These are phyloP conservation scores for Tubosaeta sp. DNA, from an alignment of 768 basidiomycete genomes.

Conservation along the genomic window DNA sequence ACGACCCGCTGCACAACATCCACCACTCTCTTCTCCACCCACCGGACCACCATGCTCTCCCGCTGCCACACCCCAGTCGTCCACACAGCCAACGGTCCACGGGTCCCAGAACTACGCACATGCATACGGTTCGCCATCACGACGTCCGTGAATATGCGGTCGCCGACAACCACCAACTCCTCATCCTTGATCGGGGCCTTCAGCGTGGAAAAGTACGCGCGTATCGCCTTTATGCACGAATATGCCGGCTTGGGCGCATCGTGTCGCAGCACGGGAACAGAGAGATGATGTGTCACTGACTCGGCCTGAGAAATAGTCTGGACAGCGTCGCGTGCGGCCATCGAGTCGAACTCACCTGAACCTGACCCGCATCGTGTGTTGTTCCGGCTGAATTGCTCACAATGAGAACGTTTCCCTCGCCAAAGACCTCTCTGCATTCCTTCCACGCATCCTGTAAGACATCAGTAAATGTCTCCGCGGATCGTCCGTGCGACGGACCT, in stretches of 20 bases:
- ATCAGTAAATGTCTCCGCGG: not conserved
- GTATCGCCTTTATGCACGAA: slow-evolving; percentile 67
- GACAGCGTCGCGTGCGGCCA: not conserved
- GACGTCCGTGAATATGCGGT: slow-evolving; percentile 89
- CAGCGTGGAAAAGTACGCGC: slow-evolving; percentile 68
- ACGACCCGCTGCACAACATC: slow-evolving; percentile 28
- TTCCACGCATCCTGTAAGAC: slow-evolving; percentile 63
- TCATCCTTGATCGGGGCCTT: slow-evolving; percentile 51
- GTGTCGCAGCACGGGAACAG: slow-evolving; percentile 82
- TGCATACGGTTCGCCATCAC: slow-evolving; percentile 77
- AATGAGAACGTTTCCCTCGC: slow-evolving; percentile 74
- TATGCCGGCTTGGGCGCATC: slow-evolving; percentile 73
- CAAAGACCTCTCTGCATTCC: slow-evolving; percentile 68
- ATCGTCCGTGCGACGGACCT: slow-evolving; percentile 40
- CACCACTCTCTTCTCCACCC: slow-evolving; percentile 52
- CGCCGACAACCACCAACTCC: slow-evolving; percentile 81
- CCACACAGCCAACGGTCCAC: slow-evolving; percentile 66
- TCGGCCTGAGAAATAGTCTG: slow-evolving; percentile 59
- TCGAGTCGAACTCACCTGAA: slow-evolving; percentile 57
- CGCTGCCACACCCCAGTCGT: slow-evolving; percentile 67
- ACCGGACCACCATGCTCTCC: slow-evolving; percentile 60
- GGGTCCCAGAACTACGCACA: slow-evolving; percentile 3
- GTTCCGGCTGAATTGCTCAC: slow-evolving; percentile 96
- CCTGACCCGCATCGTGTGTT: slow-evolving; percentile 64
- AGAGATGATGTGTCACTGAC: slow-evolving; percentile 72